Percentiles rank a stretch among this genome's conserved stretches.
These are phyloP conservation scores for Naganishia randhawae DNA, from an alignment of 768 basidiomycete genomes.

Conservation along the genomic window DNA sequence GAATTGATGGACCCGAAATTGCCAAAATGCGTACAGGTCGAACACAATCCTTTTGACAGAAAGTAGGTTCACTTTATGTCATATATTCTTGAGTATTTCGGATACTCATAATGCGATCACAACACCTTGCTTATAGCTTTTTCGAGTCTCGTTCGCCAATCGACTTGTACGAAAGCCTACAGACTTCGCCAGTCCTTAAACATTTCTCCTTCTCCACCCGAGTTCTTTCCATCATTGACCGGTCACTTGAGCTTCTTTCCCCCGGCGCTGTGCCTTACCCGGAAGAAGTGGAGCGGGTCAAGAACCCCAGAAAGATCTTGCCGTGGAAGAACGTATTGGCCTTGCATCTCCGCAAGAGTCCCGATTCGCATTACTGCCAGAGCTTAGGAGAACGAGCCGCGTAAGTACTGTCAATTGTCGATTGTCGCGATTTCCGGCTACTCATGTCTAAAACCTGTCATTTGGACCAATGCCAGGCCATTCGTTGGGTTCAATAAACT, in stretches of 20 bases:
- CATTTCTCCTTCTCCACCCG: slow-evolving; percentile 46
- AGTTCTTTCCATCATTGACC: slow-evolving; percentile 43
- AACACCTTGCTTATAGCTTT: slow-evolving; percentile 34
- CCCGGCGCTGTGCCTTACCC: slow-evolving; percentile 36
- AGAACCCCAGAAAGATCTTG: slow-evolving; percentile 24
- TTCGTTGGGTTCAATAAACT: slow-evolving; percentile 49
- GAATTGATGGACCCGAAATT: slow-evolving; percentile 38
- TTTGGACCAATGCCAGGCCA: slow-evolving; percentile 31
- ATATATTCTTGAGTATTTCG: background rate
- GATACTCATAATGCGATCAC: background rate
- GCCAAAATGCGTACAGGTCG: slow-evolving; percentile 40
- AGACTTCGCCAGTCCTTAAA: slow-evolving; percentile 44
- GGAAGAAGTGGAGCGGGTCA: slow-evolving; percentile 28
- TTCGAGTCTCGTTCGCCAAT: slow-evolving; percentile 44
- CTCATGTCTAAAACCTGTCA: background rate
- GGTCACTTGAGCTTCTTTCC: slow-evolving; percentile 34
- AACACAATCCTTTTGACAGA: slow-evolving; percentile 43
- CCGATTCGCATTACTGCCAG: slow-evolving; percentile 23
- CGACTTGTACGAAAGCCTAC: slow-evolving; percentile 39
- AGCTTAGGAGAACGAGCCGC: slow-evolving; percentile 32
- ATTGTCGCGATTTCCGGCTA: background rate
- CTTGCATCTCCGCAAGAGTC: slow-evolving; percentile 41
- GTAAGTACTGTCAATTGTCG: slow-evolving; percentile 32
- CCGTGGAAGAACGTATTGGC: slow-evolving; percentile 46
- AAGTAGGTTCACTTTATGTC: slow-evolving; percentile 38